A percentile compares a stretch with the other conserved stretches of the same genome.
phyloP scores from a whole-genome alignment of 169 alveolate genomes.

The Toxoplasma gondii region DNA sequence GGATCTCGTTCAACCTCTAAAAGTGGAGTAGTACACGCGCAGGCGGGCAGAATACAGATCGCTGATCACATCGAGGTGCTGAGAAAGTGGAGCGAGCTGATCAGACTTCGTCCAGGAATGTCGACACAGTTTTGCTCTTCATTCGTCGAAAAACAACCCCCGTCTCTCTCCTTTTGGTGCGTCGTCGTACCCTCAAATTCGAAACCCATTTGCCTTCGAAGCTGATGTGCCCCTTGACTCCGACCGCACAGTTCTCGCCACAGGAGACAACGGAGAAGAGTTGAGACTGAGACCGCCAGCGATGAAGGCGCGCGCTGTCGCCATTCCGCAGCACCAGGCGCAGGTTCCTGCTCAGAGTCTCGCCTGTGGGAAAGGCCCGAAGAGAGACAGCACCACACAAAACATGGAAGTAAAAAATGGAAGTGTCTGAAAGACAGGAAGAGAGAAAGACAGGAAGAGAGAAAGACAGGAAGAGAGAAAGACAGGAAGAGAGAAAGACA shows the following conservation, averaged over 20 bases:
- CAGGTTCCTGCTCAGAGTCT: not conserved
- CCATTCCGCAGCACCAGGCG: not conserved
- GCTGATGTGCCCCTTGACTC: not conserved
- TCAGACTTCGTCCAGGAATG: too few species aligned
- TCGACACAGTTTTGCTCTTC: too few species aligned
- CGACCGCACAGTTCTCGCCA: not conserved
- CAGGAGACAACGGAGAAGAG: not conserved
- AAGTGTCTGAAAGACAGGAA: too few species aligned
- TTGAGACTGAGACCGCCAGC: not conserved
- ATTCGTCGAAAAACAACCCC: too few species aligned
- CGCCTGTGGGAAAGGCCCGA: not conserved
- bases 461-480: not conserved
- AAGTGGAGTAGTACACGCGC: too few species aligned
- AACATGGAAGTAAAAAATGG: not conserved
- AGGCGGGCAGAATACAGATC: too few species aligned
- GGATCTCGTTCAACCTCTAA: too few species aligned
- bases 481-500: too few species aligned
- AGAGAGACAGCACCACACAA: too few species aligned
- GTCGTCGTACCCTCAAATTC: not conserved
- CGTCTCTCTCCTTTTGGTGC: too few species aligned
- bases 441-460: not conserved
- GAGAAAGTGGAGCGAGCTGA: too few species aligned
- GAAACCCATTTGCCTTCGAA: not conserved
- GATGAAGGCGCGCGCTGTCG: not conserved
- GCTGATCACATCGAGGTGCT: too few species aligned